Conservation (phyloP, 2,329 filamentous ascomycete species). For the Penicillium sp. region DNA sequence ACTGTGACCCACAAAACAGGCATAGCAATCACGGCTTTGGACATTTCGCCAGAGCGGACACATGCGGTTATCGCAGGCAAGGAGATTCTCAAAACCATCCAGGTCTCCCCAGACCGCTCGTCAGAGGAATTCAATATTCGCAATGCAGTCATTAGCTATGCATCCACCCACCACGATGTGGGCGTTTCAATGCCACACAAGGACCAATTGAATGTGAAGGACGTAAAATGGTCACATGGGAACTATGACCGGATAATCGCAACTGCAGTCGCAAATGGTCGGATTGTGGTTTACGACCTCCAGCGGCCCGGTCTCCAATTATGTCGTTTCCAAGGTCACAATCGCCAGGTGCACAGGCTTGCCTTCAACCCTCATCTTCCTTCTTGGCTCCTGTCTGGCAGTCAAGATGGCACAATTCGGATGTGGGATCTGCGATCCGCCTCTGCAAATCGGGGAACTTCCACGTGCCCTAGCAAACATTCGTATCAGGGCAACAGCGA, state of each 20-base stretch:
- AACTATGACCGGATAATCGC: conserved; percentile 61
- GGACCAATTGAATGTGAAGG: conserved; percentile 62
- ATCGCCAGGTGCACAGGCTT: conserved; percentile 64
- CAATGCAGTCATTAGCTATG: conserved; percentile 59
- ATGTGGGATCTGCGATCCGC: conserved; percentile 64
- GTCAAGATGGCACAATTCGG: conserved; percentile 63
- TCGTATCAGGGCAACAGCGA: conserved; percentile 59
- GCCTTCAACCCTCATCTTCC: conserved; percentile 65
- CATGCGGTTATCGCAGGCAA: conserved; percentile 65
- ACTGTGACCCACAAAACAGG: conserved; percentile 64
- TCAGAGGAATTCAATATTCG: conserved; percentile 65
- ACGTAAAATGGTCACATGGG: conserved; percentile 68
- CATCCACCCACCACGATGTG: conserved; percentile 51
- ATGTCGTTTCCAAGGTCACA: conserved; percentile 63
- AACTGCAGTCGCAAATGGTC: conserved; percentile 64
- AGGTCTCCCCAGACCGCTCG: conserved; percentile 56
- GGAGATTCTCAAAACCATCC: conserved; percentile 66
- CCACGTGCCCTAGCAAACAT: conserved; percentile 55
- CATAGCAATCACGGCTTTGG: conserved; percentile 61
- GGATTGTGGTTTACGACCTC: conserved; percentile 65
- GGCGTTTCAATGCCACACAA: conserved; percentile 52
- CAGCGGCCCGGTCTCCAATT: conserved; percentile 61
- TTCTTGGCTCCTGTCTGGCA: conserved; percentile 61
- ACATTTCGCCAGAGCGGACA: conserved; percentile 62
- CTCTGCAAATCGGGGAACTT: conserved; percentile 48